phyloP scores from a whole-genome alignment of 2,329 filamentous ascomycete genomes.

The Verticillium dahliae region DNA sequence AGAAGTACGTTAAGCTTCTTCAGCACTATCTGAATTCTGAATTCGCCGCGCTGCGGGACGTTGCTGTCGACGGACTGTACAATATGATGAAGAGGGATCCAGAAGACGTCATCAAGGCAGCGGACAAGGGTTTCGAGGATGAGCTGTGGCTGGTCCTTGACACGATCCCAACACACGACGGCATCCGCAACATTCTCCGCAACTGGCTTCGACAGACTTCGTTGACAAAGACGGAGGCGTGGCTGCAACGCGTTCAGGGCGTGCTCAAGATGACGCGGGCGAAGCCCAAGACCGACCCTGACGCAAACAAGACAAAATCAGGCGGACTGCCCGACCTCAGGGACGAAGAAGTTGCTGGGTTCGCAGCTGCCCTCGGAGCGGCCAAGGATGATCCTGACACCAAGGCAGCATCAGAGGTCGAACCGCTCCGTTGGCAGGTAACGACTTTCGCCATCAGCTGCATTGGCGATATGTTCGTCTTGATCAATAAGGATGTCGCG shows the following conservation, averaged over 20 bases:
- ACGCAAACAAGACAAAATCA: conserved; percentile 33
- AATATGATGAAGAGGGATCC: conserved; percentile 94
- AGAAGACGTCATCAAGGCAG: conserved; percentile 70
- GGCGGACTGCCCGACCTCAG: conserved; percentile 67
- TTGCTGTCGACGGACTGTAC: conserved; percentile 81
- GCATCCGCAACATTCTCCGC: conserved; percentile 78
- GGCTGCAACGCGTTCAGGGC: conserved; percentile 83
- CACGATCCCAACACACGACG: conserved; percentile 64
- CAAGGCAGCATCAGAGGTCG: conserved; percentile 59
- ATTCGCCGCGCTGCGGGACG: conserved; percentile 64
- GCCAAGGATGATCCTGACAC: conserved; percentile 45
- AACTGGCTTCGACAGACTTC: conserved; percentile 94
- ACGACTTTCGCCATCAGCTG: conserved; percentile 89
- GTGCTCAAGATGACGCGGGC: conserved; percentile 82
- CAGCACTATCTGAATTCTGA: conserved; percentile 71
- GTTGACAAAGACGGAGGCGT: conserved; percentile 69
- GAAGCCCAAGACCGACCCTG: conserved; percentile 50
- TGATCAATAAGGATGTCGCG: conserved; percentile 72
- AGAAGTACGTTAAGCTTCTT: conserved; percentile 73
- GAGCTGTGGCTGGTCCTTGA: conserved; percentile 89
- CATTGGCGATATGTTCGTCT: conserved; percentile 72
- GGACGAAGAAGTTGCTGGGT: conserved; percentile 95
- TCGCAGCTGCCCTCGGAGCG: conserved; percentile 57
- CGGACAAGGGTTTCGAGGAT: conserved; percentile 76
- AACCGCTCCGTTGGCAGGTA: conserved; percentile 91